Evolutionary conservation across 2,329 filamentous ascomycete genomes (phyloP), one percentile per base, ranked within the genome.

Genomic region (Hymenoscyphus albidus): DNA sequence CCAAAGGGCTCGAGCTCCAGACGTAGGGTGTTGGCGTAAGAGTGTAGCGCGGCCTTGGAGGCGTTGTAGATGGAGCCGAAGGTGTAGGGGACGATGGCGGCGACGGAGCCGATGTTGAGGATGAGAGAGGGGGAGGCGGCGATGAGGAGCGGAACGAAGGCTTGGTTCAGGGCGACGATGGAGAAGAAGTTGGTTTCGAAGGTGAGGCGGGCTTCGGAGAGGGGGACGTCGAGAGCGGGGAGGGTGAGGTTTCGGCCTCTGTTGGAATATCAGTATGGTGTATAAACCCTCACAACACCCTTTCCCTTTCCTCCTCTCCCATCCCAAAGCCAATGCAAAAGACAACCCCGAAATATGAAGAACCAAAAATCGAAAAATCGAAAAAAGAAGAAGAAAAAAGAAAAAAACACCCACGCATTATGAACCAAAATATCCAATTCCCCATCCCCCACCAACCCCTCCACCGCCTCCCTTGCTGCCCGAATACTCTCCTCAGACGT

Each of bases 11-110:
- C 70, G 22, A 75, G 65, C 60, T 75, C 73, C 0, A 74, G 62
- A 6, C 73, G 67, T 1, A 74, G 67, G 0, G 67, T 72, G 2
- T 71, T 62, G 10, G 67, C 67, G 32, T 66, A 70, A 0, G 66
- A 39, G 27, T 71, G 67, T 1, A 75, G 38, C 1, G 93, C 93
- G 22, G 93, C 92, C 80, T 97, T 97, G 66, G 90, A 92, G 1
- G 93, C 91, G 76, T 93, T 97, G 83, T 97, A 97, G 74, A 97
- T 94, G 75, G 87, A 87, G 27, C 93, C 93, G 56, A 92, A 92
- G 0, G 88, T 82, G 77, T 97, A 97, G 3, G 91, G 85, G 69
- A 96, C 91, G 51, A 93, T 86, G 31, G 91, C 93, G 3, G 71
- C 68, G 1, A 74, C 39, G 16, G 66, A 69, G 22, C 71, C 70